Base-by-base conservation (phyloP, 495 filamentous ascomycete species). In the Trichoderma virens region DNA sequence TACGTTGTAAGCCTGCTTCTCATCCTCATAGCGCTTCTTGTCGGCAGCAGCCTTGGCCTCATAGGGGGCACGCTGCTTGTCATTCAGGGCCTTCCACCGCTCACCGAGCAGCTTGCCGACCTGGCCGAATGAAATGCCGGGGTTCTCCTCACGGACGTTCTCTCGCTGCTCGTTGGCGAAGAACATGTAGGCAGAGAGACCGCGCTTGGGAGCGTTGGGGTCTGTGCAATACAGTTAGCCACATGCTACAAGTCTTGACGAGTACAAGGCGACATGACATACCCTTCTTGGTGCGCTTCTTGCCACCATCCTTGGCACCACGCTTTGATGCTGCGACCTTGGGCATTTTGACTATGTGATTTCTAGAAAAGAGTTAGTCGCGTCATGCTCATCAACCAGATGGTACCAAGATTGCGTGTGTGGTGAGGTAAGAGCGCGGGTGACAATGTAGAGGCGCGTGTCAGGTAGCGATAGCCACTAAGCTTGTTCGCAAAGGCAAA, bases 141-240 rank as follows among this genome's bases (percentile, higher is more conserved):
- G 93, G 83, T 99, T 98, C 78, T 99, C 94, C 74, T 95, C 90
- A 72, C 93, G 90, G 69, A 99, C 94, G 76, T 94, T 96, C 70
- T 98, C 94, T 69, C 94, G 92, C 77, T 97, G 90, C 75, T 98
- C 95, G 71, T 98, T 98, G 84, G 94, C 94, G 75, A 99, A 99
- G 86, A 98, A 99, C 94, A 99, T 99, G 86, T 99, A 99, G 61
- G 95, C 94, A 25, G 94, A 99, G 60, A 99, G 90, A 79, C 92
- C 95, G 79, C 94, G 90, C 90, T 98, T 99, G 73, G 94, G 94
- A 59, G 93, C 93, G 76, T 98, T 97, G 79, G 94, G 94, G 77
- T 98, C 94, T 98, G 67, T 2, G n/a, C n/a, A n/a, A 62, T 65
- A 67, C 62, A 67, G 59, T 35, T 61, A 67, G 70, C 38, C 70